These are phyloP conservation scores for Beauveria scarabaeidicola DNA, from an alignment of 2,329 filamentous ascomycete genomes.

Conservation along the genomic window DNA sequence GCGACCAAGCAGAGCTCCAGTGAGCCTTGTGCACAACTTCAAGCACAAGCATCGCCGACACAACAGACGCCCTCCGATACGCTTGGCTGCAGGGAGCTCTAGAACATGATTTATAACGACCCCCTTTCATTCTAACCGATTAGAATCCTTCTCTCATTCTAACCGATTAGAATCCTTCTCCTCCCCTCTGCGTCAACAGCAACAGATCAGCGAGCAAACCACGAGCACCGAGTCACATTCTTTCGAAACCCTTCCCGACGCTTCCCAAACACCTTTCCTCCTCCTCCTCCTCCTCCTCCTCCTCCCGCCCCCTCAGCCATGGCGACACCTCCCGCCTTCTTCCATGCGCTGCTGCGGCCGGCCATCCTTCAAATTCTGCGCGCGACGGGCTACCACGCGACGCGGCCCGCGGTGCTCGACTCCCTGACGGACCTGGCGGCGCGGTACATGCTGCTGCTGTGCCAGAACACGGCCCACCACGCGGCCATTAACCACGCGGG, in stretches of 20 bases:
- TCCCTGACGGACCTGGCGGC: conserved; percentile 79
- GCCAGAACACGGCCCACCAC: conserved; percentile 62
- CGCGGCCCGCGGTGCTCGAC: conserved; percentile 74
- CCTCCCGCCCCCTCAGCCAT: conserved; percentile 20
- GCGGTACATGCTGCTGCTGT: conserved; percentile 69
- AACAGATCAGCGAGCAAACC: neutral
- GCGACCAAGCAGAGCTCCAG: neutral
- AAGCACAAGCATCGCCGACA: neutral
- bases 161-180: neutral
- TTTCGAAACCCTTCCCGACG: neutral
- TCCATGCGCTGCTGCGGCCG: conserved; percentile 74
- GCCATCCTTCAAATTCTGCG: conserved; percentile 85
- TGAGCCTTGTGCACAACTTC: neutral
- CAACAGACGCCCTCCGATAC: neutral
- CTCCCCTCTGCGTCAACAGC: neutral
- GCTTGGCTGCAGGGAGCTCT: neutral
- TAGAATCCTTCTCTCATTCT: neutral
- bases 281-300: neutral
- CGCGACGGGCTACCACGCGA: conserved; percentile 80
- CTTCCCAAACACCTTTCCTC: neutral
- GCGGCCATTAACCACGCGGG: conserved; percentile 53
- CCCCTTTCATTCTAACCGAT: neutral
- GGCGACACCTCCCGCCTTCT: conserved; percentile 40
- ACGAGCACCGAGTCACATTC: neutral
- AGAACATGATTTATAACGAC: neutral